phyloP scores from a whole-genome alignment of 2,329 filamentous ascomycete genomes.

The Trichoderma oligosporum region DNA sequence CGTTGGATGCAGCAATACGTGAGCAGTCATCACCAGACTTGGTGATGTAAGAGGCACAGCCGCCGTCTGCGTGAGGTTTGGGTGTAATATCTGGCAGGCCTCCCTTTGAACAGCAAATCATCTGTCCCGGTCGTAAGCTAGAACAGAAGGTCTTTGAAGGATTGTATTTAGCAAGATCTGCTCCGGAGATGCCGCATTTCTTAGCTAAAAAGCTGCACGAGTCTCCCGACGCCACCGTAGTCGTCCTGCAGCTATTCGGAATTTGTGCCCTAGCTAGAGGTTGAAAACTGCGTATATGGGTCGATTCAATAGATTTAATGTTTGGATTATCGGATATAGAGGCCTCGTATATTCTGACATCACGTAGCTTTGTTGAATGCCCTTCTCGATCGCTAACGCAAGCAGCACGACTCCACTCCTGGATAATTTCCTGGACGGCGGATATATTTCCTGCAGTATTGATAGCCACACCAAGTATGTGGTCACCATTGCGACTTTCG shows the following conservation, averaged over 20 bases:
- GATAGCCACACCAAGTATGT: background rate
- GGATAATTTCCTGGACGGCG: background rate
- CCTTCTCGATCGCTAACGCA: background rate
- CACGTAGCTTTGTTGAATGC: background rate
- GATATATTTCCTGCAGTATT: background rate
- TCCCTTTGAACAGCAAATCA: constrained; percentile 38
- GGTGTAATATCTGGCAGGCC: constrained; percentile 27
- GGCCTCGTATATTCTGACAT: background rate
- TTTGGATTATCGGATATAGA: background rate
- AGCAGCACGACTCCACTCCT: background rate
- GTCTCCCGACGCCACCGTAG: background rate
- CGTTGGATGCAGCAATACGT: constrained; percentile 26
- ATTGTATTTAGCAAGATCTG: constrained; percentile 35
- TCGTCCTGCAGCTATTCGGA: background rate
- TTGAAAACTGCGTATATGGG: background rate
- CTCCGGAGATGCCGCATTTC: background rate
- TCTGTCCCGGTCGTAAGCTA: constrained; percentile 32
- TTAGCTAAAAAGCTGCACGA: background rate
- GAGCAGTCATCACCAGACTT: constrained; percentile 33
- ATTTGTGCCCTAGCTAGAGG: background rate
- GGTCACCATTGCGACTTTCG: background rate
- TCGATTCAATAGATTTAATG: background rate
- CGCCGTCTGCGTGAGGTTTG: constrained; percentile 34
- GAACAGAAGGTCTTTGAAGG: constrained; percentile 32
- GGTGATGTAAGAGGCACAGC: constrained; percentile 34